Conservation (phyloP, 345 rosid species). For the Euclidium syriacum region DNA sequence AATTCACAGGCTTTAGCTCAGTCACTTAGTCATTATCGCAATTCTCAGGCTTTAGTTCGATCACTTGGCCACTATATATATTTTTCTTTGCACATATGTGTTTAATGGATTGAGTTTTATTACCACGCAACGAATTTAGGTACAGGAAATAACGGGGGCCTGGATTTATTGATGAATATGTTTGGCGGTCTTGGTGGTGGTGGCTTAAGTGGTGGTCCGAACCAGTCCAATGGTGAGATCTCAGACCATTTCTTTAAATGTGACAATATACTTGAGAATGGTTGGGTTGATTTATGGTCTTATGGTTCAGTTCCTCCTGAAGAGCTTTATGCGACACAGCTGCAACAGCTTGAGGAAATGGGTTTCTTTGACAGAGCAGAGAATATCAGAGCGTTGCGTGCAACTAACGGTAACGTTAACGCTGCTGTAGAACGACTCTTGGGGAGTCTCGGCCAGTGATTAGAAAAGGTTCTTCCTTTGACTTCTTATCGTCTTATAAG, state of each 20-base stretch:
- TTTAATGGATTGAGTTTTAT: not conserved
- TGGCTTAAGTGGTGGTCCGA: conserved; percentile 44
- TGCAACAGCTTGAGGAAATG: conserved; percentile 87
- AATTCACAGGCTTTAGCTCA: not conserved
- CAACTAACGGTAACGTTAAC: conserved; percentile 77
- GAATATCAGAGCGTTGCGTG: conserved; percentile 75
- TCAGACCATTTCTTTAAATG: not conserved
- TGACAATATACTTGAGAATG: not conserved
- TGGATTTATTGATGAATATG: conserved; percentile 72
- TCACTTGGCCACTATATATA: no score
- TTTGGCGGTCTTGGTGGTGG: conserved; percentile 77
- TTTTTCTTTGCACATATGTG: not conserved
- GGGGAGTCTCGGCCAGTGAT: conserved; percentile 68
- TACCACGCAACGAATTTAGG: conserved; percentile 22
- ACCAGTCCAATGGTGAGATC: conserved; percentile 50
- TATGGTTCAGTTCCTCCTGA: conserved; percentile 76
- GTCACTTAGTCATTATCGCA: not conserved
- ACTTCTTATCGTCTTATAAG: not conserved
- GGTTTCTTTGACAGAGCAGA: conserved; percentile 82
- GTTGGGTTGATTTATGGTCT: not conserved
- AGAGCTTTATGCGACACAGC: conserved; percentile 81
- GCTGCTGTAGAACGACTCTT: conserved; percentile 90
- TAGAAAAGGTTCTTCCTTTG: no score
- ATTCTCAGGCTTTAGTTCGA: no score
- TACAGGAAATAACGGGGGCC: conserved; percentile 32